Evolutionary conservation across 75 land plant species (phyloP).

Genomic region (Picea glauca): DNA sequence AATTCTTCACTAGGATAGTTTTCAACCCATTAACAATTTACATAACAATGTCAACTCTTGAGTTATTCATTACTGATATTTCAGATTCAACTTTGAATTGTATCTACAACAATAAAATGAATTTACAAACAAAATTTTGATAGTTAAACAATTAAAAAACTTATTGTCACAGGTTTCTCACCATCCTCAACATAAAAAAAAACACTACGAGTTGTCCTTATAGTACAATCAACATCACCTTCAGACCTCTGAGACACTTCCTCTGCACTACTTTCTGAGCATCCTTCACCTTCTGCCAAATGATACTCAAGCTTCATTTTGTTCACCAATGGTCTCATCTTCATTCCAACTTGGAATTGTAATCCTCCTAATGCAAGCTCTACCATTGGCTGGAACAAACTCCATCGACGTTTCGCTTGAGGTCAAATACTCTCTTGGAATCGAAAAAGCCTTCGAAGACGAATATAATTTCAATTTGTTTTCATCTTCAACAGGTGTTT

Average conservation of each 20-base stretch:
- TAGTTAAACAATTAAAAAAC: neutral
- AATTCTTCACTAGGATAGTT: neutral
- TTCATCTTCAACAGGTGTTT: constrained; percentile 3
- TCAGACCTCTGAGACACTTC: neutral
- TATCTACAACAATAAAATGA: neutral
- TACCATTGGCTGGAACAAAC: neutral
- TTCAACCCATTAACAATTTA: neutral
- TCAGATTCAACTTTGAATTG: neutral
- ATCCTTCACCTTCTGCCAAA: neutral
- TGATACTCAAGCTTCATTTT: neutral
- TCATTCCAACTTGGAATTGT: neutral
- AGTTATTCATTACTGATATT: neutral
- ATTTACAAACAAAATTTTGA: neutral
- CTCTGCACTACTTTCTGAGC: neutral
- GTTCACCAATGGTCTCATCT: neutral
- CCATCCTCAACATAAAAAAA: constrained; percentile 11
- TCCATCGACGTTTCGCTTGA: neutral
- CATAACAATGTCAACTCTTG: neutral
- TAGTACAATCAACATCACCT: neutral
- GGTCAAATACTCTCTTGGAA: too few species aligned
- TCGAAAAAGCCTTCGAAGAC: neutral
- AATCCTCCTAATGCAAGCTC: neutral
- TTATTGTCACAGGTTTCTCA: neutral
- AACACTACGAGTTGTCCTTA: constrained; percentile 6
- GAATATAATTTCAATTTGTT: neutral